Percentiles rank a stretch among this genome's conserved stretches.
phyloP scores from a whole-genome alignment of 805 yeast genomes.

The Ogataea nitratoaversa region DNA sequence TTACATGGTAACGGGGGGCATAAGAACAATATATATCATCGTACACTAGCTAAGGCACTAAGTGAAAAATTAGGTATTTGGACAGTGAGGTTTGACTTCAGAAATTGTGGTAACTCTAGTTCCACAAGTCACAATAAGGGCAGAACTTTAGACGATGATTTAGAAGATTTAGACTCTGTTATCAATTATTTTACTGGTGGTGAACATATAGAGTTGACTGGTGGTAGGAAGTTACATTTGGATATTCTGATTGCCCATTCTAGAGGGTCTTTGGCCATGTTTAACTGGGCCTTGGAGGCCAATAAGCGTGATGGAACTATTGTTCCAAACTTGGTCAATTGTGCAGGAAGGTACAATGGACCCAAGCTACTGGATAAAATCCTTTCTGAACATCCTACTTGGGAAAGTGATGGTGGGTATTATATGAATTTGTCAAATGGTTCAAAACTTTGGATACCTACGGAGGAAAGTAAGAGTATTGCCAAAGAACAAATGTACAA shows the following conservation, averaged over 20 bases:
- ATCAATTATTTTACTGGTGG: slow-evolving; percentile 30
- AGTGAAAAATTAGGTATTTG: slow-evolving; percentile 56
- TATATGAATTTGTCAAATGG: slow-evolving; percentile 47
- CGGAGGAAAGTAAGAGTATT: slow-evolving; percentile 47
- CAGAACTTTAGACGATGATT: slow-evolving; percentile 58
- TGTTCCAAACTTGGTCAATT: slow-evolving; percentile 65
- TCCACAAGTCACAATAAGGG: slow-evolving; percentile 48
- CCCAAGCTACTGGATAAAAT: slow-evolving; percentile 41
- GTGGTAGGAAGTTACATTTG: slow-evolving; percentile 41
- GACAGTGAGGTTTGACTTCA: slow-evolving; percentile 69
- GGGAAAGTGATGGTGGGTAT: slow-evolving; percentile 40
- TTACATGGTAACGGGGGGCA: slow-evolving; percentile 89
- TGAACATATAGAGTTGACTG: slow-evolving; percentile 7
- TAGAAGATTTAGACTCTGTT: slow-evolving; percentile 58
- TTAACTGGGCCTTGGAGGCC: slow-evolving; percentile 59
- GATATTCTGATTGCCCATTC: slow-evolving; percentile 73
- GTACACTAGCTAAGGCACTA: slow-evolving; percentile 53
- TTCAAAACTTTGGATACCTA: slow-evolving; percentile 38
- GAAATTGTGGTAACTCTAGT: slow-evolving; percentile 75
- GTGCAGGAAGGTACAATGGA: slow-evolving; percentile 67
- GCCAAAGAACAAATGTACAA: slow-evolving; percentile 42
- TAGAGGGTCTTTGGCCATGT: slow-evolving; percentile 73
- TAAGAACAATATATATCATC: slow-evolving; percentile 72
- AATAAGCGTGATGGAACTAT: slow-evolving; percentile 25
- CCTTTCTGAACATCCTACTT: slow-evolving; percentile 28